Evolutionary conservation across 2,329 filamentous ascomycete species (phyloP).

Genomic region (Botrytis squamosa): DNA sequence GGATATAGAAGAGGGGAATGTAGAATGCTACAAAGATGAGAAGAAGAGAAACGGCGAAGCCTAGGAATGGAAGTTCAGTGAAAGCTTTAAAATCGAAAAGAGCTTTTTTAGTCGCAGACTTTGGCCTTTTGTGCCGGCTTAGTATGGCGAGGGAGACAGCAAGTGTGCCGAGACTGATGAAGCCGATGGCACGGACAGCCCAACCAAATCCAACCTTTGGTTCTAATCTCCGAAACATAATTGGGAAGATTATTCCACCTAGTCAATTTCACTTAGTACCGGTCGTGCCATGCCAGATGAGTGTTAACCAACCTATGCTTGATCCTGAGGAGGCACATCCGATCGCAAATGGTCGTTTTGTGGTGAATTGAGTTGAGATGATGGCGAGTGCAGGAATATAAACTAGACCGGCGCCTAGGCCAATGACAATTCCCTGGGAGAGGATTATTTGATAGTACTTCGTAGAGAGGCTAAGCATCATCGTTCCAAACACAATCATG

Average conservation of each 20-base stretch:
- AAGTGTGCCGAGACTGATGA: slow-evolving; percentile 44
- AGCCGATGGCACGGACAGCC: slow-evolving; percentile 53
- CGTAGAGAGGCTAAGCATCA: slow-evolving; percentile 39
- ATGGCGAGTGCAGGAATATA: slow-evolving; percentile 33
- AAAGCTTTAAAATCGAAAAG: slow-evolving; percentile 35
- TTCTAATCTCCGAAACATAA: slow-evolving; percentile 39
- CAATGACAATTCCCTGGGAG: slow-evolving; percentile 52
- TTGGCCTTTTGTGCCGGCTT: background rate
- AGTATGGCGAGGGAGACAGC: slow-evolving; percentile 27
- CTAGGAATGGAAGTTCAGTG: slow-evolving; percentile 39
- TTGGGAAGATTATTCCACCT: slow-evolving; percentile 54
- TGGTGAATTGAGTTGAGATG: slow-evolving; percentile 46
- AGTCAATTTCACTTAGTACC: background rate
- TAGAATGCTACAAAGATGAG: slow-evolving; percentile 49
- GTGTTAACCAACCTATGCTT: slow-evolving; percentile 41
- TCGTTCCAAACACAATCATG: slow-evolving; percentile 49
- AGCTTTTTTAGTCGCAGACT: background rate
- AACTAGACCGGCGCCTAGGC: background rate
- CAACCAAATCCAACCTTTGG: slow-evolving; percentile 50
- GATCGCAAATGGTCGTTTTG: slow-evolving; percentile 45
- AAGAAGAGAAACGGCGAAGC: slow-evolving; percentile 41
- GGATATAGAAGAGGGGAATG: slow-evolving; percentile 49
- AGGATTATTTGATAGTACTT: slow-evolving; percentile 55
- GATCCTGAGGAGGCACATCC: slow-evolving; percentile 45
- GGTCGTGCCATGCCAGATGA: background rate